phyloP scores from a whole-genome alignment of 768 basidiomycete genomes.

The Termitomyces sp. region DNA sequence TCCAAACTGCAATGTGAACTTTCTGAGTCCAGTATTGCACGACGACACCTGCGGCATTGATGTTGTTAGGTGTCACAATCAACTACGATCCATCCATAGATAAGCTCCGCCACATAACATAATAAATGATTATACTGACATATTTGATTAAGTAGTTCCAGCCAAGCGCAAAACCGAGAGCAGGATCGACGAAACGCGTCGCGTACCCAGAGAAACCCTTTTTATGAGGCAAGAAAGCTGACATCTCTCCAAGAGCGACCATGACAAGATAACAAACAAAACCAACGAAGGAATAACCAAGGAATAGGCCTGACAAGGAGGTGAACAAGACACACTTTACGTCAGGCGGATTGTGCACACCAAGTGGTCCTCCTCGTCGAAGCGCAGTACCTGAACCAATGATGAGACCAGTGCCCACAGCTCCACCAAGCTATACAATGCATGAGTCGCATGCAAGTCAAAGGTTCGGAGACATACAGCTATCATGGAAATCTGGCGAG shows the following conservation, averaged over 20 bases:
- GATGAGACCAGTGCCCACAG: slow-evolving; percentile 53
- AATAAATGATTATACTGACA: slow-evolving; percentile 22
- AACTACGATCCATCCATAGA: slow-evolving; percentile 28
- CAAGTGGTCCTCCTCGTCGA: slow-evolving; percentile 50
- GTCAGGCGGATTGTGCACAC: slow-evolving; percentile 16
- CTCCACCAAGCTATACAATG: slow-evolving; percentile 37
- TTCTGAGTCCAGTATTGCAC: slow-evolving; percentile 44
- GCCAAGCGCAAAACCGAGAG: slow-evolving; percentile 63
- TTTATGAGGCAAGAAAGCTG: slow-evolving; percentile 53
- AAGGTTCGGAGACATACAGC: slow-evolving; percentile 27
- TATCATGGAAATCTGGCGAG: slow-evolving; percentile 54
- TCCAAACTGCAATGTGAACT: slow-evolving; percentile 50
- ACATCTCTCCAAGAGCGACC: slow-evolving; percentile 50
- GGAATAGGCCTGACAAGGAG: slow-evolving; percentile 17
- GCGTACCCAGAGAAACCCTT: slow-evolving; percentile 60
- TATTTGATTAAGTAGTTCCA: slow-evolving; percentile 63
- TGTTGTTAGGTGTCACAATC: slow-evolving; percentile 63
- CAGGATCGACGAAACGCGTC: slow-evolving; percentile 63
- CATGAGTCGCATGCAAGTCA: background rate
- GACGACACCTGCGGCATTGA: slow-evolving; percentile 57
- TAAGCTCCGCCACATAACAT: background rate
- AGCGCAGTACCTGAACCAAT: slow-evolving; percentile 60
- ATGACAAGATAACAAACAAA: slow-evolving; percentile 58
- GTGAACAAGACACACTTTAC: background rate
- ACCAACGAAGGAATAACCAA: slow-evolving; percentile 48